Evolutionary conservation across 495 filamentous ascomycete genomes (phyloP).

Genomic region (Recurvomyces mirabilis): DNA sequence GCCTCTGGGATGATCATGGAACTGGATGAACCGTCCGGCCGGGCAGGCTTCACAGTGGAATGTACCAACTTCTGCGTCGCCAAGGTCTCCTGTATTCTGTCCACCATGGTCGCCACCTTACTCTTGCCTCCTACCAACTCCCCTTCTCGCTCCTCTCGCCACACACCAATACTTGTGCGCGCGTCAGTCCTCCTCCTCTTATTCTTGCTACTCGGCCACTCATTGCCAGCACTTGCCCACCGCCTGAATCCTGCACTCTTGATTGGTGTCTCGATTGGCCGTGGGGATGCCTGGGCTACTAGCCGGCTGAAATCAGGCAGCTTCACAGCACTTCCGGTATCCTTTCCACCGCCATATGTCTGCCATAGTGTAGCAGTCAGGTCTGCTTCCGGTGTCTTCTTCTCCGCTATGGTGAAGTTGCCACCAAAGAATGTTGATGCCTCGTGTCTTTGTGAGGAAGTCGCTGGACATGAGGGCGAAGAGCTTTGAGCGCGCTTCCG

Average conservation of each 20-base stretch:
- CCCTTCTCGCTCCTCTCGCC: conserved; percentile 2
- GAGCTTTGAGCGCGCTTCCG: conserved; percentile 71
- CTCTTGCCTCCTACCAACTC: conserved; percentile 34
- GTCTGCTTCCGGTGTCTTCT: conserved; percentile 65
- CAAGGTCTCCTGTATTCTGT: conserved; percentile 55
- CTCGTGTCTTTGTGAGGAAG: conserved; percentile 54
- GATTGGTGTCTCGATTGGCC: conserved; percentile 21
- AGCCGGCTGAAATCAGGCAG: conserved; percentile 26
- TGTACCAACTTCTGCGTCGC: conserved; percentile 30
- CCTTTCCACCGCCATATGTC: conserved; percentile 42
- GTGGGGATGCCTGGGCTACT: conserved; percentile 29
- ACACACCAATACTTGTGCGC: conserved; percentile 36
- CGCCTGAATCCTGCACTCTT: conserved; percentile 28
- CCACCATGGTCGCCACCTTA: conserved; percentile 51
- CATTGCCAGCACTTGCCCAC: conserved; percentile 56
- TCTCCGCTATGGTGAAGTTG: conserved; percentile 43
- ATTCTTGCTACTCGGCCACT: conserved; percentile 40
- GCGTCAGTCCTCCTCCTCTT: conserved; percentile 44
- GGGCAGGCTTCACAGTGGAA: conserved; percentile 13
- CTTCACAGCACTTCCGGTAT: conserved; percentile 18
- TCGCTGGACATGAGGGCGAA: conserved; percentile 43
- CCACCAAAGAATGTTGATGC: conserved; percentile 32
- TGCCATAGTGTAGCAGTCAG: conserved; percentile 81
- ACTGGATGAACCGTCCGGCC: conserved; percentile 33
- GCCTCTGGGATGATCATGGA: conserved; percentile 45